Evolutionary conservation across 306 rosid genomes (phyloP).

Genomic region (Prunus armeniaca): DNA sequence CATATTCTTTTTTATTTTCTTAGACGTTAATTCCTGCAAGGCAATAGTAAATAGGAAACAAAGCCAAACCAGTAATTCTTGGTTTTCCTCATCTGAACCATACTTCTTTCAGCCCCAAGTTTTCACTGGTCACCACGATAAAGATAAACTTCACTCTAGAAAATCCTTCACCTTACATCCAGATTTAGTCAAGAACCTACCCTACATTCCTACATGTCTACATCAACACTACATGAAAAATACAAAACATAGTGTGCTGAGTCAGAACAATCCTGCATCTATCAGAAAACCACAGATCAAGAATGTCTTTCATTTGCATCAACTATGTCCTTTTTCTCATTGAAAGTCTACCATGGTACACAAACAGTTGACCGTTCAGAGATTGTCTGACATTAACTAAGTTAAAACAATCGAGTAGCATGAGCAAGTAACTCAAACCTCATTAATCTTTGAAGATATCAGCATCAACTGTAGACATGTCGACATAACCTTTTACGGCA

Average conservation of each 20-base stretch:
- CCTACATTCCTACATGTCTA: background rate
- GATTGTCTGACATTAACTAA: background rate
- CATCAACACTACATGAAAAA: background rate
- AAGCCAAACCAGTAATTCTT: too few relatives aligned
- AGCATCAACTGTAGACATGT: conserved; percentile 84
- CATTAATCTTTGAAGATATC: conserved; percentile 61
- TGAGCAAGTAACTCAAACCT: conserved; percentile 47
- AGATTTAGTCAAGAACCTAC: background rate
- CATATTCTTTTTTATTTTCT: too few relatives aligned
- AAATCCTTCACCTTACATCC: background rate
- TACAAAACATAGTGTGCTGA: background rate
- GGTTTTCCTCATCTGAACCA: background rate
- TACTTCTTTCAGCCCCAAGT: background rate
- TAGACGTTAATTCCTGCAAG: too few relatives aligned
- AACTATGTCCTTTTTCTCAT: background rate
- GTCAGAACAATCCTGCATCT: background rate
- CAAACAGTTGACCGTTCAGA: background rate
- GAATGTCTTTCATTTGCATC: background rate
- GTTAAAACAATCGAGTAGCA: background rate
- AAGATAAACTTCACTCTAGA: background rate
- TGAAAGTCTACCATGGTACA: background rate
- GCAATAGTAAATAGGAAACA: too few relatives aligned
- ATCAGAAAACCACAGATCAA: background rate
- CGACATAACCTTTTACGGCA: conserved; percentile 62
- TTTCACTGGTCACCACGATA: background rate